These are phyloP conservation scores for Silene vulgaris DNA, from an alignment of 179 eudicot species.

Conservation along the genomic window DNA sequence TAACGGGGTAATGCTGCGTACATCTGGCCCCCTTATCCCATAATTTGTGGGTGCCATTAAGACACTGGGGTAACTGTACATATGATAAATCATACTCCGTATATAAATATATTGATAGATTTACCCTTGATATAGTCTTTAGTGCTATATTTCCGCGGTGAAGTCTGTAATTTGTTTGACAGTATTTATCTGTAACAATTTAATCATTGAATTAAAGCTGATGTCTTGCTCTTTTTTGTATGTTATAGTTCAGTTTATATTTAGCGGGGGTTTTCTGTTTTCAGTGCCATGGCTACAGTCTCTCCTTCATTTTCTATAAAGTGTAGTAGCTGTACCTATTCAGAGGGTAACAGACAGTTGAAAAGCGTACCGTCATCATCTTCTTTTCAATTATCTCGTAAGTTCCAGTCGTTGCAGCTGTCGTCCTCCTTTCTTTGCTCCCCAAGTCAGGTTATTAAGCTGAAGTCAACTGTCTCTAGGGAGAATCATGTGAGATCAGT, in stretches of 20 bases:
- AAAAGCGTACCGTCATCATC: constrained; percentile 16
- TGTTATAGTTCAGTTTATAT: not conserved
- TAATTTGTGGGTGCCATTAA: too few species aligned
- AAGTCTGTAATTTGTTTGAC: not conserved
- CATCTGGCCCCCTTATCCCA: too few species aligned
- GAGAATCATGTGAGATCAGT: constrained; percentile 7
- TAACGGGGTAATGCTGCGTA: too few species aligned
- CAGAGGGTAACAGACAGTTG: constrained; percentile 22
- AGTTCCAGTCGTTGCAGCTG: constrained; percentile 25
- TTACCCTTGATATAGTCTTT: not conserved
- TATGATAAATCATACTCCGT: too few species aligned
- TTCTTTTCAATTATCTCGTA: constrained; percentile 20
- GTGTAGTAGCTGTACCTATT: constrained; percentile 28
- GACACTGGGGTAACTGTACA: too few species aligned
- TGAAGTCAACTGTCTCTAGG: constrained; percentile 22
- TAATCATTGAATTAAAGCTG: not conserved
- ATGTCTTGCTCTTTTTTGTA: not conserved
- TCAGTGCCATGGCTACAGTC: constrained; percentile 41
- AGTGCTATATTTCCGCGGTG: not conserved
- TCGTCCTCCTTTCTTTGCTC: constrained; percentile 35
- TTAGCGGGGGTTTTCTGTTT: constrained; percentile 15
- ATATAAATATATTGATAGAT: not conserved
- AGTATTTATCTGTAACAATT: too few species aligned
- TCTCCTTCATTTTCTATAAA: constrained; percentile 32
- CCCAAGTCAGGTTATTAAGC: constrained; percentile 31